A percentile compares a stretch with the other conserved stretches of the same genome.
Conservation (phyloP, 192 early-diverging fungal genomes). For the Ramicandelaber brevisporus region DNA sequence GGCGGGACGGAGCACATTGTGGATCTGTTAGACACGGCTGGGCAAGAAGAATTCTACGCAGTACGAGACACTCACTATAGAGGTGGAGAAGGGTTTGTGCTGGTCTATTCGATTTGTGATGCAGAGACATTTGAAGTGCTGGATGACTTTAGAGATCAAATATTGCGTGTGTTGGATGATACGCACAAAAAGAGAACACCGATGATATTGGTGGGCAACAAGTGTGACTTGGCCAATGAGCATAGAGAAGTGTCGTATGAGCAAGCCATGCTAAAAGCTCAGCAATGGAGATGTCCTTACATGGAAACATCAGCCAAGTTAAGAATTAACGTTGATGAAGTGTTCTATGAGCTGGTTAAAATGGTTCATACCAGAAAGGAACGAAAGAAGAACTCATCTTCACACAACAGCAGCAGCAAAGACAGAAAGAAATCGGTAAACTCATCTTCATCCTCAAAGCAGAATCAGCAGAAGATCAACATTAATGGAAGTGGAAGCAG, state of each 20-base stretch:
- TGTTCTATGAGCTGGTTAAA: too few relatives aligned
- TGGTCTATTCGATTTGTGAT: slow-evolving; percentile 1
- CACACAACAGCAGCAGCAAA: too few relatives aligned
- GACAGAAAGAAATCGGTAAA: too few relatives aligned
- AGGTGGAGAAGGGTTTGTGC: slow-evolving; percentile 4
- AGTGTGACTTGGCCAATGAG: slow-evolving; percentile 1
- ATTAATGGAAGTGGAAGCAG: too few relatives aligned
- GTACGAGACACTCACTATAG: slow-evolving; percentile 8
- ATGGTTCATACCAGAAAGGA: too few relatives aligned
- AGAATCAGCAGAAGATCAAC: too few relatives aligned
- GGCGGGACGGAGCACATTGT: slow-evolving; percentile 61
- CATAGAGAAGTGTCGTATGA: slow-evolving; percentile 35
- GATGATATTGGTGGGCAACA: slow-evolving; percentile 1
- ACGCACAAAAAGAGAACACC: not conserved
- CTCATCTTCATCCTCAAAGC: too few relatives aligned
- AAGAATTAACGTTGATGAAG: too few relatives aligned
- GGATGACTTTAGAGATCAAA: not conserved
- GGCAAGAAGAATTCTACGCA: slow-evolving; percentile 81
- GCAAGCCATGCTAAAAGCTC: slow-evolving; percentile 56
- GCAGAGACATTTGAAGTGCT: not conserved
- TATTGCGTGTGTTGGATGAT: not conserved
- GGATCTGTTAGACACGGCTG: slow-evolving; percentile 76
- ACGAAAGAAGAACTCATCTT: too few relatives aligned
- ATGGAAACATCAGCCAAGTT: slow-evolving; percentile 83
- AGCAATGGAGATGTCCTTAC: slow-evolving; percentile 62